Conservation (phyloP, 306 rosid species). For the Pterocarpus macrocarpus region DNA sequence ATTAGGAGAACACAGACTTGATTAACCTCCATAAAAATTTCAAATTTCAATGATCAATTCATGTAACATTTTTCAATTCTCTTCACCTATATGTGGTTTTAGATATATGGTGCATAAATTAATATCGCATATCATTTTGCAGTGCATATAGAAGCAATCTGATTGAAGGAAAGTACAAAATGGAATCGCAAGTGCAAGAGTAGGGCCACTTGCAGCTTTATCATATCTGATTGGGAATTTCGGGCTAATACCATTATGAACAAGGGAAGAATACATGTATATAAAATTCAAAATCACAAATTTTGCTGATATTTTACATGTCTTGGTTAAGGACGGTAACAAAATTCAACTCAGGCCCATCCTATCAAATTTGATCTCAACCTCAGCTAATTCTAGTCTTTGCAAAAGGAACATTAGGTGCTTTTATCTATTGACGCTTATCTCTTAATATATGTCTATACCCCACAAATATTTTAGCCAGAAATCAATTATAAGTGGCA, state of each 20-base stretch:
- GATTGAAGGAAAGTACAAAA: not conserved
- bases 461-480: conserved; percentile 7
- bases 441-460: not conserved
- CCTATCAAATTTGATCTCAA: not conserved
- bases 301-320: not conserved
- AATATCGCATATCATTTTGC: not conserved
- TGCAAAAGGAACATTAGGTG: not conserved
- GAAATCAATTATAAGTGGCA: not conserved
- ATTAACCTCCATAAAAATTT: not conserved
- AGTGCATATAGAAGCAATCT: not conserved
- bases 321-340: not conserved
- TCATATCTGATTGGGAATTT: not conserved
- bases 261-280: not conserved
- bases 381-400: not conserved
- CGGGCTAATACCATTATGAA: not conserved
- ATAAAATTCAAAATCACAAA: conserved; percentile 1
- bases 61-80: not conserved
- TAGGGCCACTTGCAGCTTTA: not conserved
- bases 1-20: not conserved
- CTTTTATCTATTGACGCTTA: not conserved
- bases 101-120: not conserved
- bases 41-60: not conserved
- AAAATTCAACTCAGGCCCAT: not conserved
- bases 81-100: not conserved
- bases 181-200: not conserved